Base-by-base conservation (phyloP, 768 basidiomycete genomes). In the Lentinula boryana region DNA sequence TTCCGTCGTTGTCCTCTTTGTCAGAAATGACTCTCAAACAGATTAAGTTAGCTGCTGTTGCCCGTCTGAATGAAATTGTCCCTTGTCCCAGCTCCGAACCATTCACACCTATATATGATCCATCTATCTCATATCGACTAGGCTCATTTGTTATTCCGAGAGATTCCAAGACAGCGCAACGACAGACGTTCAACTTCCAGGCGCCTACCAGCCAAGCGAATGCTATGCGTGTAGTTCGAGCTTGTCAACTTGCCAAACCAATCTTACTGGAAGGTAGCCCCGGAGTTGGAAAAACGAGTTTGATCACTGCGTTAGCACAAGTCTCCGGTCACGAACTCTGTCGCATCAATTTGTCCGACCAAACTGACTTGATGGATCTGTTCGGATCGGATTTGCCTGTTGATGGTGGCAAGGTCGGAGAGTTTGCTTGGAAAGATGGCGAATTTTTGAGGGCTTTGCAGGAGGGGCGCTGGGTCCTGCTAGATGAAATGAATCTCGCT, bases 401-500 rank as follows among this genome's bases (percentile, higher is more conserved):
- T 5, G 95, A 97, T 72, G 92, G 93, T 38, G 95, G 95, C 49
- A 77, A 79, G 15, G 84, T 93, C 3, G 96, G 95, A 46, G 92
- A 97, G 69, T 99, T 99, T 69, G 88, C 88, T 1, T 99, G 97
- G 97, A 93, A 89, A 72, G 94, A 98, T 64, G 97, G 96, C 0
- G 95, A 96, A 60, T 99, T 99, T 70, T 78, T 99, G 44, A 85
- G 83, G 61, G 95, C 97, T 1, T 75, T 99, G 74, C 94, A 97
- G 69, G 82, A 90, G n/a, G 97, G 97, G 0, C 87, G 93, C 62
- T 99, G 97, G 97, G 96, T 98, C 5, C 84, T 99, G 5, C 82
- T 99, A 9, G 97, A 99, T 69, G 97, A 99, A 71, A 98, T 99
- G 97, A 99, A 99, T 69, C 81, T 99, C 41, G 96, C 96, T 0